Conservation (phyloP, 805 yeast genomes). For the Naumovozyma baii region DNA sequence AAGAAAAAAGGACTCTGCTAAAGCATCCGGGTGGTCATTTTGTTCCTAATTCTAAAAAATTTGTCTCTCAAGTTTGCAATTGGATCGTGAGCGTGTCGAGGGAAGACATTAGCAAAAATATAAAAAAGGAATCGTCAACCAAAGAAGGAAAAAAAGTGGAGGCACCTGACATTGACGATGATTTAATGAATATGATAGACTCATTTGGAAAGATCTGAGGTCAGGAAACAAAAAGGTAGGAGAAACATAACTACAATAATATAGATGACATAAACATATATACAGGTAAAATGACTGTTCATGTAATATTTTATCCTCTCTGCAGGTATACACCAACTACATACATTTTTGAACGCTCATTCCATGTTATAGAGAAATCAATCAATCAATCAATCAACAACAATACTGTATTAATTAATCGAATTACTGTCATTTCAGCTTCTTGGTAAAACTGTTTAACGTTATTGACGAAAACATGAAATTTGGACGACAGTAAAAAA, state of each 20-base stretch:
- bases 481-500: background rate
- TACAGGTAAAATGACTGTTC: no score
- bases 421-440: no score
- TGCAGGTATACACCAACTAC: no score
- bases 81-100: constrained; percentile 25
- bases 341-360: no score
- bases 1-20: constrained; percentile 36
- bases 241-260: no score
- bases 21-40: constrained; percentile 95
- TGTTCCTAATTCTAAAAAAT: constrained; percentile 72
- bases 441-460: no score
- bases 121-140: constrained; percentile 3
- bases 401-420: no score
- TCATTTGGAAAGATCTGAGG: constrained; percentile 30
- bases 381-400: no score
- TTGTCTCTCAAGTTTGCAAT: constrained; percentile 26
- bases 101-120: background rate
- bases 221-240: no score
- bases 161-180: constrained; percentile 25
- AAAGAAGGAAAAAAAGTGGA: constrained; percentile 1
- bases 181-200: constrained; percentile 32
- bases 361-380: no score
- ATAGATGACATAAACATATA: no score
- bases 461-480: background rate
- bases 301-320: no score